Conservation (phyloP, 2,329 filamentous ascomycete genomes). For the Bipolaris gigantea region DNA sequence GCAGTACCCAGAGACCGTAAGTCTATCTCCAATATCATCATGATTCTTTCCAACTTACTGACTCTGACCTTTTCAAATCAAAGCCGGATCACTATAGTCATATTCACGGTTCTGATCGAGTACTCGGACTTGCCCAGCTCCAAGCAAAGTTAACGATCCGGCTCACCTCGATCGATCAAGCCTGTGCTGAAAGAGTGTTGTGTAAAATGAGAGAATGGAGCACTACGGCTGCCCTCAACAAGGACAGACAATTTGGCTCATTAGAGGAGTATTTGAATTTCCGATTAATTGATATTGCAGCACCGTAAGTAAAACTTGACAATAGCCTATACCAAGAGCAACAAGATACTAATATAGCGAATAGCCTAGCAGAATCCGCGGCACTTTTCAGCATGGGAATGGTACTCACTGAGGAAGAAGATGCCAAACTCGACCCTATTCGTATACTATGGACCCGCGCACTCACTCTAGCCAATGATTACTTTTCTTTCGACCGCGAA, state of each 20-base stretch:
- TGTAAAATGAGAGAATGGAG: not conserved
- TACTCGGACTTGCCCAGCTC: not conserved
- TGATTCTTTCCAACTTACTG: not conserved
- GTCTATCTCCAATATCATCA: not conserved
- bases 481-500: slow-evolving; percentile 4
- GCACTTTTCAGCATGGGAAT: slow-evolving; percentile 6
- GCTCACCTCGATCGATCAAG: not conserved
- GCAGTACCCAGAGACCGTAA: not conserved
- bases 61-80: not conserved
- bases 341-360: not conserved
- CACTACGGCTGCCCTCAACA: not conserved
- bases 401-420: slow-evolving; percentile 1
- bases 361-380: not conserved
- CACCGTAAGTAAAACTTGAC: not conserved
- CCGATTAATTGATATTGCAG: not conserved
- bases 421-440: not conserved
- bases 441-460: not conserved
- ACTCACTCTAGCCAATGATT: not conserved
- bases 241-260: not conserved
- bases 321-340: too few species aligned
- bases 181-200: not conserved
- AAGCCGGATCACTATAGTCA: not conserved
- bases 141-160: not conserved
- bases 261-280: slow-evolving; percentile 3
- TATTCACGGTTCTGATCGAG: not conserved